Evolutionary conservation across 768 basidiomycete species (phyloP).

Genomic region (Lactarius sp.): DNA sequence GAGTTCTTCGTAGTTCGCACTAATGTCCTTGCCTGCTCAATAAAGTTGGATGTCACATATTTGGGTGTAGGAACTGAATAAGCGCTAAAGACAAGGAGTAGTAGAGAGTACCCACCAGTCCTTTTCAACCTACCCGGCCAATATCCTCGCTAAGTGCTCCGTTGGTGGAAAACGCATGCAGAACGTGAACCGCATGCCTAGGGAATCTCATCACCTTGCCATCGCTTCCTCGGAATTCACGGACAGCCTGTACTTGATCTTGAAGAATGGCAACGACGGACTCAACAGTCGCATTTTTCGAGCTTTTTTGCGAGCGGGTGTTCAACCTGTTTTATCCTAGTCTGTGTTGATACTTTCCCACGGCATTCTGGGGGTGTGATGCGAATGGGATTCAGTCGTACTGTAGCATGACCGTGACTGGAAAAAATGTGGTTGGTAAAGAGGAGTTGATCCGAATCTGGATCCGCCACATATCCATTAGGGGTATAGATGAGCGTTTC

Average conservation of each 20-base stretch:
- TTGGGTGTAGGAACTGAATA: background rate
- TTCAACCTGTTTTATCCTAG: background rate
- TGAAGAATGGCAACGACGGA: background rate
- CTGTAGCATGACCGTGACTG: background rate
- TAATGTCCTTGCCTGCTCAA: background rate
- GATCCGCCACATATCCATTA: background rate
- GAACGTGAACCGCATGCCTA: background rate
- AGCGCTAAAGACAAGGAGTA: too few relatives aligned
- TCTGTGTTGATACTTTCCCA: background rate
- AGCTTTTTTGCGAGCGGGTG: background rate
- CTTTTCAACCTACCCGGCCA: background rate
- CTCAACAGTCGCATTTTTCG: background rate
- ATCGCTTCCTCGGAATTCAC: background rate
- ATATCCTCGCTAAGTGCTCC: background rate
- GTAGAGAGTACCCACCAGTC: background rate
- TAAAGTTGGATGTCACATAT: background rate
- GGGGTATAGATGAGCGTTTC: too few relatives aligned
- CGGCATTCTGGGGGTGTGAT: background rate
- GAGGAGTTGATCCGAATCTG: background rate
- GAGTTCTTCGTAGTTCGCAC: background rate
- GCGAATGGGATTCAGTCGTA: background rate
- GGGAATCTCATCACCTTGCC: background rate
- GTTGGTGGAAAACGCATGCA: background rate
- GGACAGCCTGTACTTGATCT: background rate
- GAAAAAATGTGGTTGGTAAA: background rate